Base-by-base conservation (phyloP, 2,329 filamentous ascomycete genomes). In the Lanzia echinophila region DNA sequence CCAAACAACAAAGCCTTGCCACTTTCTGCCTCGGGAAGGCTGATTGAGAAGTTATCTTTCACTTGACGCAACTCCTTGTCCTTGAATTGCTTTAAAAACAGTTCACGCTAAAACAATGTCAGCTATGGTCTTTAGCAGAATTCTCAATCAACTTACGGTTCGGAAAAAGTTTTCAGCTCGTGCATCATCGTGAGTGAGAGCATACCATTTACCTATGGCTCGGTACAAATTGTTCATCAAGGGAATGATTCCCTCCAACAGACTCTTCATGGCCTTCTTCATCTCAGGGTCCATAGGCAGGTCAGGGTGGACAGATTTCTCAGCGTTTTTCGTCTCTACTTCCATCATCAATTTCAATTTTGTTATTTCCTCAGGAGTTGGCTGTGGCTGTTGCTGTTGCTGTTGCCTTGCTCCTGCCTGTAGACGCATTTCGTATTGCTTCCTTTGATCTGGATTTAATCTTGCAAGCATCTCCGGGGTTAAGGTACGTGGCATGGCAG, bases 51-150 rank as follows among this genome's bases (percentile, higher is more conserved):
- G 2, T 65, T 67, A 6, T 75, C 70, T 57, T 75, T 79, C 11
- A 75, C 66, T 1, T 68, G 67, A 2, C 63, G 69, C 71, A 78
- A 73, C 46, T 69, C 67, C 1, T 78, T 73, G 32, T 73, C 73
- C 54, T 65, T 62, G 56, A 81, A 84, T 61, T 84, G 81, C 43
- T 72, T 73, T 1, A 73, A 60, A 32, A 84, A 69, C 11, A 77
- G 78, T 28, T 73, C 67, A 56, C 79, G 77, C 79, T 84, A 61
- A 8, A 39, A 4, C 33, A 3, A 55, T 38, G 64, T 77, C 66
- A 77, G 71, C 38, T 8, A 20, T 12, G 3, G n/a, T 57, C 56
- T 28, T 28, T 8, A n/a, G 8, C 12, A 28, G 2, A 7, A 12
- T 15, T 34, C 3, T 28, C n/a, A 6, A 46, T n/a, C 20, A 6